Percentiles rank a stretch among this genome's conserved stretches.
These are phyloP conservation scores for Venturia aucupariae DNA, from an alignment of 2,329 filamentous ascomycete species.

Conservation along the genomic window DNA sequence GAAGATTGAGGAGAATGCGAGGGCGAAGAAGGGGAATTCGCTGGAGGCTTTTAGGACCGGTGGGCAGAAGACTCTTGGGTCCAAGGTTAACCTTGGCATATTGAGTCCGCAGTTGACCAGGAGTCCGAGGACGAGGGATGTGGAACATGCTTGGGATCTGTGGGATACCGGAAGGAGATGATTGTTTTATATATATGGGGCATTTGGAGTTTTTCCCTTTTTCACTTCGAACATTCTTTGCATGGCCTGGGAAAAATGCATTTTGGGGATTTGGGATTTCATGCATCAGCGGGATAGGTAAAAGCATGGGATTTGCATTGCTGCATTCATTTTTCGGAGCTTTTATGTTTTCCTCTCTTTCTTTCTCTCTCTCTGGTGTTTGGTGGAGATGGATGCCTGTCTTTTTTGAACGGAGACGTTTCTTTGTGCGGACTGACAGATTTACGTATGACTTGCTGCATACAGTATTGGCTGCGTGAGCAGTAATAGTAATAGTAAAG, in stretches of 20 bases:
- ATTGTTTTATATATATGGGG: background rate
- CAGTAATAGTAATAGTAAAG: background rate
- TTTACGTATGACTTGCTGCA: background rate
- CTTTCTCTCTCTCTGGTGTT: too few species aligned
- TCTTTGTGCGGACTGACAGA: background rate
- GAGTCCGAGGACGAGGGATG: background rate
- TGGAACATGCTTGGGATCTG: conserved; percentile 6
- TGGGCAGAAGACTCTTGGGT: background rate
- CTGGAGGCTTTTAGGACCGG: background rate
- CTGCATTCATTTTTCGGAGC: too few species aligned
- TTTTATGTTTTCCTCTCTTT: too few species aligned
- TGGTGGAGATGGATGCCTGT: too few species aligned
- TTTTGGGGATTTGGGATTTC: background rate
- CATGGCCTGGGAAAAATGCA: background rate
- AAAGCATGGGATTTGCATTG: background rate
- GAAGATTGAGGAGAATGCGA: conserved; percentile 3
- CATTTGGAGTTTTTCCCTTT: background rate
- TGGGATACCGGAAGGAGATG: background rate
- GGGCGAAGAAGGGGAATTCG: background rate
- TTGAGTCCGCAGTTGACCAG: background rate
- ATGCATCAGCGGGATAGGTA: background rate
- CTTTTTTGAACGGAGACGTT: too few species aligned
- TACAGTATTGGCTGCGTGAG: background rate
- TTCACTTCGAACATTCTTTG: background rate
- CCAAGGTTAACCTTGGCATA: background rate